Base-by-base conservation (phyloP, 2,329 filamentous ascomycete genomes). In the Pyricularia grisea region DNA sequence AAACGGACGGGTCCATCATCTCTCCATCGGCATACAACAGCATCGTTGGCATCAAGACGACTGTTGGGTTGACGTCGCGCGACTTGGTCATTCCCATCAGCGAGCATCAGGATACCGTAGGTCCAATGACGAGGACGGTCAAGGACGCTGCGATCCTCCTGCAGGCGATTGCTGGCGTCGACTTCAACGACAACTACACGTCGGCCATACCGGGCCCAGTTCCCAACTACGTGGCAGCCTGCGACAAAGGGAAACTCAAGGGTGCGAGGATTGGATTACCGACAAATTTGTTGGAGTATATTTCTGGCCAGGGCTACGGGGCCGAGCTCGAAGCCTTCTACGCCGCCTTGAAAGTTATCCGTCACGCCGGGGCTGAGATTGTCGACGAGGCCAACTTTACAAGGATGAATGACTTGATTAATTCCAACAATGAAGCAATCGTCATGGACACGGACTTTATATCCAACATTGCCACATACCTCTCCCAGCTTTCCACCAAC, bases 1-100 rank as follows among this genome's bases (percentile, higher is more conserved):
- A 89, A 75, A 91, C 89, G 0, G 81, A 82, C 71, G 89, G 89
- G 4, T 88, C 85, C 11, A 90, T 92, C 68, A 73, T 90, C 2
- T 81, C 81, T 6, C 89, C 90, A 0, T 74, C 79, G 0, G 73
- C 77, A 64, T 66, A 70, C 4, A 90, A 86, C 78, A 89, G 89
- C 69, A 74, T 91, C 2, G 88, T 90, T 0, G 89, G 88, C 0
- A 88, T 92, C 73, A 90, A 89, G 75, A 87, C 88, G 0, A 89
- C 88, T 0, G 86, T 91, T 4, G 90, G 90, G 0, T 78, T 91
- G 4, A 90, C 85, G 0, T 88, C 86, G 9, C 81, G 87, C 23
- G 77, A 84, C 70, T 80, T 88, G 23, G 86, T 88, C 6, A 85
- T 90, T 25, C 87, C 88, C 0, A 85, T 90, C 3, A 83, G 81